Percentiles rank a stretch among this genome's conserved stretches.
Conservation (phyloP, 768 basidiomycete species). For the Agaricus subrufescens region DNA sequence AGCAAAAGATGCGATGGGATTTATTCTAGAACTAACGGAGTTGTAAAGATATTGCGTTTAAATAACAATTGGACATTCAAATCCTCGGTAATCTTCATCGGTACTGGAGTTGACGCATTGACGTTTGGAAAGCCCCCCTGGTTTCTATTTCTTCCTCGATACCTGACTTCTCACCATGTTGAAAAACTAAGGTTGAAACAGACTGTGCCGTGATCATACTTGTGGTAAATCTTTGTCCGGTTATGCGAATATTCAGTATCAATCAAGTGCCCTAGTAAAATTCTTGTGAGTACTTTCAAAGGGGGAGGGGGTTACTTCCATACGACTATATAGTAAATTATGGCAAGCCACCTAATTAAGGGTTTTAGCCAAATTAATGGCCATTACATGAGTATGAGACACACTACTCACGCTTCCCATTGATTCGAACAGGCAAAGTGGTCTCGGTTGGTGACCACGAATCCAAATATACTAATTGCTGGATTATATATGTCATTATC, state of each 20-base stretch:
- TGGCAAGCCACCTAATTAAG: background rate
- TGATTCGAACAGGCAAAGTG: background rate
- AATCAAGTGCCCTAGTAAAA: slow-evolving; percentile 4
- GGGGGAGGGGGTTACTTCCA: background rate
- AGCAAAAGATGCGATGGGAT: too few relatives aligned
- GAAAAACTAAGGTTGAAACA: slow-evolving; percentile 4
- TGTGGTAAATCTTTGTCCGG: background rate
- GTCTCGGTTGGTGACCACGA: background rate
- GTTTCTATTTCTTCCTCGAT: background rate
- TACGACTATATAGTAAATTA: slow-evolving; percentile 1
- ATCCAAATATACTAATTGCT: slow-evolving; percentile 5
- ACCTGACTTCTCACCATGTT: background rate
- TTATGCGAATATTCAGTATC: slow-evolving; percentile 8
- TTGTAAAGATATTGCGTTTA: too few relatives aligned
- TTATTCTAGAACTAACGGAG: too few relatives aligned
- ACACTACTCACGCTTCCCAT: slow-evolving; percentile 6
- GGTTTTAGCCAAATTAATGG: background rate
- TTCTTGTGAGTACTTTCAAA: background rate
- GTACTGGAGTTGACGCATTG: too few relatives aligned
- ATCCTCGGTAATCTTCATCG: too few relatives aligned
- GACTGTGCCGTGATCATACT: slow-evolving; percentile 3
- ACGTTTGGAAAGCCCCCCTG: background rate
- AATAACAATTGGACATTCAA: too few relatives aligned
- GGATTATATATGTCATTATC: background rate
- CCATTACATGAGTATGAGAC: background rate